A percentile compares a stretch with the other conserved stretches of the same genome.
These are phyloP conservation scores for Mycosphaerelloides madeirae DNA, from an alignment of 2,329 filamentous ascomycete species.

Conservation along the genomic window DNA sequence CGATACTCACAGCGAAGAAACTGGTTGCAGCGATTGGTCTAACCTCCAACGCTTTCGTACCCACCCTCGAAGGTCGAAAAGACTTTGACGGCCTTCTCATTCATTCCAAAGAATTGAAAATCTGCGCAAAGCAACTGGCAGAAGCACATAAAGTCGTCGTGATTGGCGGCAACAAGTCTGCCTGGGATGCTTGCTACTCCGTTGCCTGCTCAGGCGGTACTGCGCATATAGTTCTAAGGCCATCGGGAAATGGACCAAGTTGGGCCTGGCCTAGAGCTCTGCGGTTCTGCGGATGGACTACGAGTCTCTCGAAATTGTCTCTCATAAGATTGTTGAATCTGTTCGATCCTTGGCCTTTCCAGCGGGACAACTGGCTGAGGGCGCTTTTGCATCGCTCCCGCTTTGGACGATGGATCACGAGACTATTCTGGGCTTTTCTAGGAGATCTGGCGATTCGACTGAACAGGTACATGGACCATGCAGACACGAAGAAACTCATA, in stretches of 20 bases:
- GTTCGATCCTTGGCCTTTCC: constrained; percentile 66
- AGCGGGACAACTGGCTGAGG: constrained; percentile 52
- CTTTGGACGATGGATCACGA: constrained; percentile 51
- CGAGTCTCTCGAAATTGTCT: constrained; percentile 57
- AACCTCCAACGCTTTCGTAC: constrained; percentile 53
- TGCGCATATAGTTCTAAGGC: constrained; percentile 54
- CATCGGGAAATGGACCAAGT: constrained; percentile 52
- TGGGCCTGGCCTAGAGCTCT: constrained; percentile 58
- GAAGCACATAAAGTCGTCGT: constrained; percentile 44
- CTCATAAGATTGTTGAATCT: constrained; percentile 63
- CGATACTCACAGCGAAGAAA: constrained; percentile 32
- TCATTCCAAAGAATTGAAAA: constrained; percentile 52
- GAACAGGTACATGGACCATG: background rate
- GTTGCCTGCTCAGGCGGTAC: constrained; percentile 47
- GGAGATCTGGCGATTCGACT: constrained; percentile 21
- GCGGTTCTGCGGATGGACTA: constrained; percentile 59
- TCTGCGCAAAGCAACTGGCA: constrained; percentile 33
- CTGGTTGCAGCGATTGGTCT: constrained; percentile 58
- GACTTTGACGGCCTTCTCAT: constrained; percentile 50
- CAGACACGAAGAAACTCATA: background rate
- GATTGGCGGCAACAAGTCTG: constrained; percentile 57
- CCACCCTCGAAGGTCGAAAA: constrained; percentile 45
- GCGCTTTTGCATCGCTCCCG: constrained; percentile 50
- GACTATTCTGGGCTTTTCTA: constrained; percentile 52
- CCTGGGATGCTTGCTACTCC: constrained; percentile 59